Evolutionary conservation across 352 stramenopile species (phyloP).

Genomic region (Pythium chondricola): DNA sequence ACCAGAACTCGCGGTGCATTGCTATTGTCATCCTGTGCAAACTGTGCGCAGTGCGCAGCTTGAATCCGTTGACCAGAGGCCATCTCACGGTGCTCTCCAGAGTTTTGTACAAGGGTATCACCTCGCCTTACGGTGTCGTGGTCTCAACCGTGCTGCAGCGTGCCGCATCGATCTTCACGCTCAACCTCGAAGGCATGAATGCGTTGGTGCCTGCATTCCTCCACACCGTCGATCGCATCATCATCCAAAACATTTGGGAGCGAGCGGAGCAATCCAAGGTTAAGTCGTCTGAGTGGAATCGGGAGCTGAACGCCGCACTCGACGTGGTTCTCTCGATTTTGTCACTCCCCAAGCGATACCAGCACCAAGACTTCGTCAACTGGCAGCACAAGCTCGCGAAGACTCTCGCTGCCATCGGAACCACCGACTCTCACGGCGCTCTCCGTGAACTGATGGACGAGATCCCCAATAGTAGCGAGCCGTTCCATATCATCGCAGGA

Average conservation of each 20-base stretch:
- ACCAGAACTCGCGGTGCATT: slow-evolving; percentile 71
- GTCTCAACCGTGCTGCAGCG: slow-evolving; percentile 78
- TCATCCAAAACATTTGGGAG: slow-evolving; percentile 76
- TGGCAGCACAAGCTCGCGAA: slow-evolving; percentile 64
- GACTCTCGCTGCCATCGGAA: slow-evolving; percentile 9
- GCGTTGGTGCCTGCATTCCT: slow-evolving; percentile 76
- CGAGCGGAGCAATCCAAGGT: slow-evolving; percentile 58
- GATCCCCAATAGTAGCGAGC: slow-evolving; percentile 59
- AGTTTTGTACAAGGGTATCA: slow-evolving; percentile 75
- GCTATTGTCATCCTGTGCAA: slow-evolving; percentile 77
- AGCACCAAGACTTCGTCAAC: slow-evolving; percentile 68
- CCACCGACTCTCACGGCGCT: slow-evolving; percentile 11
- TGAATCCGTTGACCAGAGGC: slow-evolving; percentile 47
- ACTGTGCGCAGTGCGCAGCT: slow-evolving; percentile 61
- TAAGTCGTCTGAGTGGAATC: slow-evolving; percentile 75
- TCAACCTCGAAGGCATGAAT: slow-evolving; percentile 74
- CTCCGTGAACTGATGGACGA: slow-evolving; percentile 59
- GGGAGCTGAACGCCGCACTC: slow-evolving; percentile 66
- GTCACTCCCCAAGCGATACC: slow-evolving; percentile 65
- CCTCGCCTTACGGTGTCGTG: slow-evolving; percentile 58
- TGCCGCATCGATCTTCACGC: slow-evolving; percentile 66
- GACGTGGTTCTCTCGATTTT: slow-evolving; percentile 76
- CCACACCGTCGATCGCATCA: slow-evolving; percentile 77
- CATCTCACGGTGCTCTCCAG: slow-evolving; percentile 61
- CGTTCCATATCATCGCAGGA: slow-evolving; percentile 66